Base-by-base conservation (phyloP, 176 grass and related monocot genomes). In the Elaeis guineensis region DNA sequence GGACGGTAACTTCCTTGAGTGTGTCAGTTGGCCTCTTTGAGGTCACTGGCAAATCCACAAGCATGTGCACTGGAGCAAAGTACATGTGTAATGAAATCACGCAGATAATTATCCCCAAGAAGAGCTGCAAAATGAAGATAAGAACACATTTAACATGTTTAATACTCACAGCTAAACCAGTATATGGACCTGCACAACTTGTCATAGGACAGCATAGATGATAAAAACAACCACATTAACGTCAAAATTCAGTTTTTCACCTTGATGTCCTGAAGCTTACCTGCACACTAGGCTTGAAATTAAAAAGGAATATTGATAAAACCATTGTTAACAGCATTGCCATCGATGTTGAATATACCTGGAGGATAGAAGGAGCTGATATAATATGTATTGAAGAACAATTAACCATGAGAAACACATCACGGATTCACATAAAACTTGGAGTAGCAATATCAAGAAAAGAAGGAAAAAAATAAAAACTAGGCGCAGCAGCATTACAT, bases 311-410 rank as follows among this genome's bases (percentile, higher is more conserved):
- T 82, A 88, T 72, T 48, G 93, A 97, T 54, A 92, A 66, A 64
- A 97, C 73, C 80, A 90, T 90, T 7, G 93, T 97, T 54, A 97
- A 75, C 61, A 97, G 73, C 93, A 97, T 89, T 18, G 87, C 87
- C 93, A 97, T 97, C 61, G 93, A 97, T 59, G 93, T 97, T 73
- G 93, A 86, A 72, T 97, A 97, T 3, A 97, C 91, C 93, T 90
- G 78, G 57, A 63, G 55, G 17, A 8, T 39, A 5, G 55, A 5
- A 57, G 19, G 55, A 62, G 69, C 54, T 18, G 21, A 52, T 2
- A 54, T 58, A 67, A 19, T 19, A 67, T 49, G 30, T 35, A 22
- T 22, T 22, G 22, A 22, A 22, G 22, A 22, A 22, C 22, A 22
- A 22, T 22, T 22, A 22, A 22, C 22, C 22, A 22, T 2, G 22